A percentile compares a stretch with the other conserved stretches of the same genome.
Evolutionary conservation across 2,329 filamentous ascomycete genomes (phyloP).

Genomic region (Ceratocystis destructans): DNA sequence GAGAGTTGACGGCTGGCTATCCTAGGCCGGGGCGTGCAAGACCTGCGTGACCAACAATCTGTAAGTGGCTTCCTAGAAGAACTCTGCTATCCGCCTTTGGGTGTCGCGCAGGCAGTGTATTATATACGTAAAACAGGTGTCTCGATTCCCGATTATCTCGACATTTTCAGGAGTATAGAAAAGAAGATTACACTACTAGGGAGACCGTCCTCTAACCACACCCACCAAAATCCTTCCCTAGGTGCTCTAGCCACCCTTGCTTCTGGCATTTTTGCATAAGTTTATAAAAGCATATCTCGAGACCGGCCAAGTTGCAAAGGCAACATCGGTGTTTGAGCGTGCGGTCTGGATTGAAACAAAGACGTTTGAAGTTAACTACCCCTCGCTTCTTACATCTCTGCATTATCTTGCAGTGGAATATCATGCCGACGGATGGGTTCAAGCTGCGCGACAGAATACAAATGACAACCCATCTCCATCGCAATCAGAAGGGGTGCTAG

Average conservation of each 20-base stretch:
- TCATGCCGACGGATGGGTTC: too few species aligned
- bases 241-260: not conserved
- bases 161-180: not conserved
- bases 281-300: too few species aligned
- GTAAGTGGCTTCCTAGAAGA: not conserved
- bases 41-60: not conserved
- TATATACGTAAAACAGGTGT: constrained; percentile 17
- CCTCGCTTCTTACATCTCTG: too few species aligned
- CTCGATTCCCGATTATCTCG: not conserved
- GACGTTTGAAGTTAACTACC: too few species aligned
- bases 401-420: too few species aligned
- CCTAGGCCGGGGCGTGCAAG: not conserved
- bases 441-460: too few species aligned
- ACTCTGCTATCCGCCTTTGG: constrained; percentile 19
- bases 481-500: too few species aligned
- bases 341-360: not conserved
- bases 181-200: not conserved
- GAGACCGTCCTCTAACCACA: not conserved
- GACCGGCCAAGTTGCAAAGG: too few species aligned
- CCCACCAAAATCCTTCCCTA: not conserved
- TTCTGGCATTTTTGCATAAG: too few species aligned
- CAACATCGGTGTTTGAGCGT: too few species aligned
- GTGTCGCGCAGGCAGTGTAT: constrained; percentile 19
- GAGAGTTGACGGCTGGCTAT: not conserved
- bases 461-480: too few species aligned